These are phyloP conservation scores for Barnettozyma vustinii DNA, from an alignment of 805 yeast genomes.

Conservation along the genomic window DNA sequence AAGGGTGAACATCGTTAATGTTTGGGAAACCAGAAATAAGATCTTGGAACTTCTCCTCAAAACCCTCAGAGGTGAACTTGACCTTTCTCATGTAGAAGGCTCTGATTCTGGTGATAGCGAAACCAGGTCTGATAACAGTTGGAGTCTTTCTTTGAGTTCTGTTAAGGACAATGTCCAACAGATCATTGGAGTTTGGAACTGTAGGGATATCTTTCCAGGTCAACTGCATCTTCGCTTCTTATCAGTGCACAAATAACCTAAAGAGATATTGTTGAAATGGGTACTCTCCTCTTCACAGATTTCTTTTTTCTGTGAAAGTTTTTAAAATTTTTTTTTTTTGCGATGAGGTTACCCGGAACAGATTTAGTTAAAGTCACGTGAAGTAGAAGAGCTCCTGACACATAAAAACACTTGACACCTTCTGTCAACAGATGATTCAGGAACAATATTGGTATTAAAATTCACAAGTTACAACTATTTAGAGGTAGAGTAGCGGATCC, in stretches of 20 bases:
- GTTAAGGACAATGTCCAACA: constrained; percentile 93
- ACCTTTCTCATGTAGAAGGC: constrained; percentile 98
- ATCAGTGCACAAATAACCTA: not conserved
- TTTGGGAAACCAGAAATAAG: constrained; percentile 88
- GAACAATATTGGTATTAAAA: too few relatives aligned
- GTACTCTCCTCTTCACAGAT: not conserved
- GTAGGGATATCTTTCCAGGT: constrained; percentile 98
- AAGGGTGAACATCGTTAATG: constrained; percentile 96
- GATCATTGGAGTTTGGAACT: constrained; percentile 86
- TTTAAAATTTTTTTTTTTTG: constrained; percentile 2
- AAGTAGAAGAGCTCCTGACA: not conserved
- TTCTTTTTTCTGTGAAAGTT: constrained; percentile 3
- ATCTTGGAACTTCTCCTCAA: constrained; percentile 86
- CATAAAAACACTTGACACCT: not conserved
- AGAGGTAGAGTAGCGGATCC: too few relatives aligned
- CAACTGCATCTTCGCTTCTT: constrained; percentile 64
- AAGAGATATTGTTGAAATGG: not conserved
- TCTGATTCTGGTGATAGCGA: constrained; percentile 91
- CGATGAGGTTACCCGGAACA: constrained; percentile 5
- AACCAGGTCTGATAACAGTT: constrained; percentile 96
- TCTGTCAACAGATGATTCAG: too few relatives aligned
- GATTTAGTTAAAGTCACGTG: not conserved
- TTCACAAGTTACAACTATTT: too few relatives aligned
- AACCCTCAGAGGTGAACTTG: constrained; percentile 93
- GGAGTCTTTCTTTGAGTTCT: constrained; percentile 99